These are phyloP conservation scores for Kickxella alabastrina DNA, from an alignment of 192 early-diverging fungal species.

Conservation along the genomic window DNA sequence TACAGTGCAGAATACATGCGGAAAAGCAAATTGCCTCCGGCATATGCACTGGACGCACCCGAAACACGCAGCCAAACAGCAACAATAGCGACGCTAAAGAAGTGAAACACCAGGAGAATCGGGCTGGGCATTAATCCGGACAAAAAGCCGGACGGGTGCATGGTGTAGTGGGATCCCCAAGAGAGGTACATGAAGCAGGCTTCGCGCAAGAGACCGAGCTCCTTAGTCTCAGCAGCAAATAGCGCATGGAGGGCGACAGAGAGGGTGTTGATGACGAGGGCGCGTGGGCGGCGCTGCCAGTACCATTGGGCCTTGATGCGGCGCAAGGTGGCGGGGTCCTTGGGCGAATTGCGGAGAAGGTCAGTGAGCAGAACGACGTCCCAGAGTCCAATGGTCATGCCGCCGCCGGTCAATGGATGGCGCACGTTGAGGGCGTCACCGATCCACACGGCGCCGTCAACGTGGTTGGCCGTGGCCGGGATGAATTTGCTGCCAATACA, in stretches of 20 bases:
- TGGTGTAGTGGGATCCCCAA: conserved; percentile 74
- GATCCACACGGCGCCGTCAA: conserved; percentile 72
- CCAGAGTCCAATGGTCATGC: conserved; percentile 95
- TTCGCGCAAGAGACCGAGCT: conserved; percentile 69
- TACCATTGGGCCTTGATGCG: conserved; percentile 60
- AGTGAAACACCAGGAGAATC: conserved; percentile 76
- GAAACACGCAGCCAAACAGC: conserved; percentile 31
- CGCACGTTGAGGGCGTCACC: conserved; percentile 98
- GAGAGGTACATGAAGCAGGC: conserved; percentile 87
- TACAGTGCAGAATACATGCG: conserved; percentile 28
- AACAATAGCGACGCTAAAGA: conserved; percentile 82
- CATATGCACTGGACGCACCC: conserved; percentile 11
- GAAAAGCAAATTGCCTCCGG: conserved; percentile 13
- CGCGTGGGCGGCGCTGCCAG: conserved; percentile 71
- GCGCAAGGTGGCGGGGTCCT: conserved; percentile 38
- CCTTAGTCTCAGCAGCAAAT: conserved; percentile 72
- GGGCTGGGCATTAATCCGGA: conserved; percentile 79
- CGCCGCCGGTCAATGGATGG: conserved; percentile 92
- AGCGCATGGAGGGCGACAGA: conserved; percentile 88
- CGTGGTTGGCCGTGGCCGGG: conserved; percentile 74
- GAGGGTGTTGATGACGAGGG: conserved; percentile 81
- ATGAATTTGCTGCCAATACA: conserved; percentile 90
- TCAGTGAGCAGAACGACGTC: conserved; percentile 77
- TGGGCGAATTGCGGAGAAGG: conserved; percentile 48
- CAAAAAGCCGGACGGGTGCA: conserved; percentile 79